A percentile compares a stretch with the other conserved stretches of the same genome.
Evolutionary conservation across 1,284 basidiomycete genomes (phyloP).

Genomic region (Chiua sp.): DNA sequence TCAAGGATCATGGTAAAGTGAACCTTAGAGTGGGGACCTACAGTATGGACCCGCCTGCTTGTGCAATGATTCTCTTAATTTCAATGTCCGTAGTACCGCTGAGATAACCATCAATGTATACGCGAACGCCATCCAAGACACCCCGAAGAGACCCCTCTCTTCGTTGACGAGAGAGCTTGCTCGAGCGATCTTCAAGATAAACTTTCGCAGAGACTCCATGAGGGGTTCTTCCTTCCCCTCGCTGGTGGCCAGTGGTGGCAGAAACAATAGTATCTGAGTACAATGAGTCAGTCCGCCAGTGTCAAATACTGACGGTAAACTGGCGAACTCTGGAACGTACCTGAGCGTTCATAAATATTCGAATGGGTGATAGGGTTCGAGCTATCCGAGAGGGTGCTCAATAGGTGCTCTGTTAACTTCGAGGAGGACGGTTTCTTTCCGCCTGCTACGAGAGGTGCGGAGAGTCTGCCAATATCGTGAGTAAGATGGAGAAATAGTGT

Average conservation of each 20-base stretch:
- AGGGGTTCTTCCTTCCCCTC: conserved; percentile 52
- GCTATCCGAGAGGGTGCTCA: conserved; percentile 60
- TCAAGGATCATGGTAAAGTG: background rate
- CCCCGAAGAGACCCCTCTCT: conserved; percentile 31
- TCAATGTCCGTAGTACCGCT: conserved; percentile 74
- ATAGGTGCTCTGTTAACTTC: conserved; percentile 57
- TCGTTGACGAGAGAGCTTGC: conserved; percentile 58
- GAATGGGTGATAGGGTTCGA: conserved; percentile 78
- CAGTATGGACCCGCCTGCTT: conserved; percentile 60
- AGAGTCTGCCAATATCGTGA: conserved; percentile 24
- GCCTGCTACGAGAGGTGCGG: conserved; percentile 38
- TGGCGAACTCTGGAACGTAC: conserved; percentile 37
- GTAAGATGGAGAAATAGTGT: background rate
- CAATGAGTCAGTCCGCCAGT: background rate
- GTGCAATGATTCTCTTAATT: conserved; percentile 63
- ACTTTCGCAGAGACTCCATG: conserved; percentile 36
- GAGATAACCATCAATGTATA: conserved; percentile 73
- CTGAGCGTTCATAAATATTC: conserved; percentile 62
- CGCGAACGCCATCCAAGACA: conserved; percentile 50
- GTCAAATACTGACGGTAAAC: background rate
- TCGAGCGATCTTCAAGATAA: conserved; percentile 51
- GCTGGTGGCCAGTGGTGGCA: conserved; percentile 70
- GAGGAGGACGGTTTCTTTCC: conserved; percentile 45
- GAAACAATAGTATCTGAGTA: conserved; percentile 61
- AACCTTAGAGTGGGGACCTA: conserved; percentile 39